Percentiles rank a stretch among this genome's conserved stretches.
Evolutionary conservation across 2,329 filamentous ascomycete genomes (phyloP).

Genomic region (Neofusicoccum sp.): DNA sequence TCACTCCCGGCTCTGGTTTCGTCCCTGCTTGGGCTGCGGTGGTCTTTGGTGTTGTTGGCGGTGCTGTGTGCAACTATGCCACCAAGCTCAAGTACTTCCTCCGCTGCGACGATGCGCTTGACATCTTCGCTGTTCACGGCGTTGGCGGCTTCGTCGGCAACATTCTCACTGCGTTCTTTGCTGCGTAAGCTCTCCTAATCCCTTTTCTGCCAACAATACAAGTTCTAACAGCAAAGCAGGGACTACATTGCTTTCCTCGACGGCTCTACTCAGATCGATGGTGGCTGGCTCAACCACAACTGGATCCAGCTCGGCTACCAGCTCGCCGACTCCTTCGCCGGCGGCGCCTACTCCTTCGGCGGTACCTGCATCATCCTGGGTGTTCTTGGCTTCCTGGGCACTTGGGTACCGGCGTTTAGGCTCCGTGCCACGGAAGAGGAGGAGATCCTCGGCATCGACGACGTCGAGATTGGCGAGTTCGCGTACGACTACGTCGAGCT

Average conservation of each 20-base stretch:
- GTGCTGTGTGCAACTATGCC: conserved; percentile 79
- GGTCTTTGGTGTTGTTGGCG: conserved; percentile 73
- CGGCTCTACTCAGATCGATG: conserved; percentile 63
- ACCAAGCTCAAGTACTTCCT: conserved; percentile 88
- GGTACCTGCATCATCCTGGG: conserved; percentile 72
- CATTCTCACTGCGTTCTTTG: conserved; percentile 77
- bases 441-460: conserved; percentile 82
- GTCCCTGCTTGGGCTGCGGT: conserved; percentile 84
- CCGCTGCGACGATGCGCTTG: conserved; percentile 77
- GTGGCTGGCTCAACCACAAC: conserved; percentile 80
- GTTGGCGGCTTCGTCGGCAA: conserved; percentile 78
- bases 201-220: not conserved
- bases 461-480: conserved; percentile 88
- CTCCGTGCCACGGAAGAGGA: conserved; percentile 74
- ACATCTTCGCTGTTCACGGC: conserved; percentile 83
- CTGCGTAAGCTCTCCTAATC: conserved; percentile 53
- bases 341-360: conserved; percentile 74
- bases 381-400: conserved; percentile 63
- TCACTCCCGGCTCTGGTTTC: conserved; percentile 83
- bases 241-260: conserved; percentile 83
- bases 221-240: conserved; percentile 29
- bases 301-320: conserved; percentile 84
- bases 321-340: conserved; percentile 74
- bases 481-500: conserved; percentile 93
- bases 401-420: conserved; percentile 71